Base-by-base conservation (phyloP, 176 grass and related monocot genomes). In the Avena sativa region DNA sequence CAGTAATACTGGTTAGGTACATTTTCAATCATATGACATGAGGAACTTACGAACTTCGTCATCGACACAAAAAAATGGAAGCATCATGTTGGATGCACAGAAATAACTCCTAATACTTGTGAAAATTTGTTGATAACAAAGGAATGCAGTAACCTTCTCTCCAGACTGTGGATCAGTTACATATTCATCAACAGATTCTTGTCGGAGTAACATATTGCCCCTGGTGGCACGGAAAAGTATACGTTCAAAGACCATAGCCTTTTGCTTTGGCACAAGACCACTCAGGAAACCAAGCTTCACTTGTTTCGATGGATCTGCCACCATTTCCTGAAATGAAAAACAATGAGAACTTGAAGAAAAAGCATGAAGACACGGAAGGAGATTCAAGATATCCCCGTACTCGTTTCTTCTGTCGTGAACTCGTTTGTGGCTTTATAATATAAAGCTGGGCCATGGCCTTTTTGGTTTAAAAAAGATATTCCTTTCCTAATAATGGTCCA, bases 231-330 rank as follows among this genome's bases (percentile, higher is more conserved):
- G 93, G 44, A 96, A 98, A 98, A 88, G 81, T 60, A 98, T 98
- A 36, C 93, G 86, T 86, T 98, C 96, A 94, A 98, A 98, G 85
- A 87, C 88, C 90, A 98, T 89, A 68, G 93, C 84, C 87, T 96
- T 98, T 85, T 98, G 93, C 82, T 98, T 95, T 58, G 93, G 96
- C 21, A 98, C 92, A 92, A 98, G 92, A 17, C 96, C 96, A 91
- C 92, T 91, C n/a, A 98, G 40, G 63, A 93, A 98, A 50, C 96
- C 96, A 71, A 98, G 91, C 56, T 92, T 95, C 76, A 98, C 90
- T 90, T 98, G 96, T 87, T 98, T 98, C 71, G 90, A 92, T 76
- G 93, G 96, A 91, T 98, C 96, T 60, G 28, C 90, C 32, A 90
- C 78, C 93, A 92, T 91, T 88, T 98, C 96, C 96, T 98, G 69